A percentile compares a stretch with the other conserved stretches of the same genome.
Evolutionary conservation across 108 stramenopile genomes (phyloP).

Genomic region (Parietichytrium sp.): DNA sequence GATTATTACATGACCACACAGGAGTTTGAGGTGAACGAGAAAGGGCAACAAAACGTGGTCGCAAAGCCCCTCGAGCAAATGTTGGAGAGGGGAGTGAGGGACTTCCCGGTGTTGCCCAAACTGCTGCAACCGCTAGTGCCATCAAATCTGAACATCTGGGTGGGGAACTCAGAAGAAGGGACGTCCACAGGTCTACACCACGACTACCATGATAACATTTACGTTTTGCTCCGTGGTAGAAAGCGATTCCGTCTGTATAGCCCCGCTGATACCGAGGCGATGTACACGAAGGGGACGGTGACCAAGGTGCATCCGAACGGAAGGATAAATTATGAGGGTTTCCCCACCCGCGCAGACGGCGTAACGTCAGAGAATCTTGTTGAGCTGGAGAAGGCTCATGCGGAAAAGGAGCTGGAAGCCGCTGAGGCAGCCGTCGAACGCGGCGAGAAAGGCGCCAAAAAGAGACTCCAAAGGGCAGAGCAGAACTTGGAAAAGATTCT

Average conservation of each 20-base stretch:
- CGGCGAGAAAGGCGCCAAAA: slow-evolving; percentile 60
- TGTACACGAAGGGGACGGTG: slow-evolving; percentile 75
- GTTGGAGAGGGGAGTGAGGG: neutral
- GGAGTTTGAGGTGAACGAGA: neutral
- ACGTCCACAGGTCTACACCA: slow-evolving; percentile 81
- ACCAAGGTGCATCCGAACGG: slow-evolving; percentile 80
- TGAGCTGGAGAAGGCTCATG: slow-evolving; percentile 47
- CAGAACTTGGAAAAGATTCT: slow-evolving; percentile 65
- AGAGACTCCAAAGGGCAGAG: slow-evolving; percentile 65
- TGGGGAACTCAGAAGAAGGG: slow-evolving; percentile 61
- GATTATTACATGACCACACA: slow-evolving; percentile 46
- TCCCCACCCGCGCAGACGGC: slow-evolving; percentile 54
- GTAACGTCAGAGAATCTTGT: neutral
- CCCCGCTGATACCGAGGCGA: slow-evolving; percentile 60
- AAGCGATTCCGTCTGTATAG: slow-evolving; percentile 81
- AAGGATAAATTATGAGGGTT: slow-evolving; percentile 71
- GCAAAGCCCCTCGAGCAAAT: slow-evolving; percentile 14
- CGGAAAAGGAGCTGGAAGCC: slow-evolving; percentile 51
- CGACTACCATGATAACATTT: slow-evolving; percentile 98
- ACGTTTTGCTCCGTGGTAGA: slow-evolving; percentile 74
- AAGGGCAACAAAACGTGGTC: slow-evolving; percentile 33
- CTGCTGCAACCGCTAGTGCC: slow-evolving; percentile 71
- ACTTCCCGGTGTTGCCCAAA: slow-evolving; percentile 66
- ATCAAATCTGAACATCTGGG: slow-evolving; percentile 83
- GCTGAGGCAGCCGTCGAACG: slow-evolving; percentile 60